Conservation (phyloP, 148 eudicot genomes). For the Chenopodium formosanum region DNA sequence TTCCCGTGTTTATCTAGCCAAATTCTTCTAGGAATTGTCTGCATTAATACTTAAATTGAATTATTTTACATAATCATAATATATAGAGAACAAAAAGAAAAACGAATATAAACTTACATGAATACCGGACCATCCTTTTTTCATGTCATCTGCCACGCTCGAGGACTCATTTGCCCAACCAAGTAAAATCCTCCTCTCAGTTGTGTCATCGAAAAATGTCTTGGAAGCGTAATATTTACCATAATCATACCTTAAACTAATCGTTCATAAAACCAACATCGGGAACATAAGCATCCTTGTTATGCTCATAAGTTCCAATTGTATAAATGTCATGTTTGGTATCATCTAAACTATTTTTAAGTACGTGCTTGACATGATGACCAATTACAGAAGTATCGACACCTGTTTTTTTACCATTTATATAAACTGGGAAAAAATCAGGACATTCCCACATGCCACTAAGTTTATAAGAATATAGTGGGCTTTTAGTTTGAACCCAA, state of each 20-base stretch:
- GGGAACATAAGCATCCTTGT: conserved; percentile 40
- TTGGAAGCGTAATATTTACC: conserved; percentile 77
- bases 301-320: conserved; percentile 47
- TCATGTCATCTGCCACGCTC: conserved; percentile 14
- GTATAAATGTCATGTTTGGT: conserved; percentile 49
- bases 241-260: conserved; percentile 57
- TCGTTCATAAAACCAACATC: conserved; percentile 39
- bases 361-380: conserved; percentile 38
- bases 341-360: conserved; percentile 50
- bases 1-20: conserved; percentile 49
- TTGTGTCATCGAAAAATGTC: conserved; percentile 55
- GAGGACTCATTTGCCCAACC: conserved; percentile 67
- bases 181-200: conserved; percentile 54
- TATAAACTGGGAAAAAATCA: conserved; percentile 58
- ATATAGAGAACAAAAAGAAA: too few relatives aligned
- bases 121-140: conserved; percentile 74
- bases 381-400: conserved; percentile 38
- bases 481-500: conserved; percentile 44
- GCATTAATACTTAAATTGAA: not conserved
- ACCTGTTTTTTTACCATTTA: conserved; percentile 4
- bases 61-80: too few relatives aligned
- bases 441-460: conserved; percentile 87
- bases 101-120: conserved; percentile 42
- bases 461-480: conserved; percentile 32
- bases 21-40: conserved; percentile 58